Conservation (phyloP, 2,329 filamentous ascomycete species). For the Fusarium tjaetaba region DNA sequence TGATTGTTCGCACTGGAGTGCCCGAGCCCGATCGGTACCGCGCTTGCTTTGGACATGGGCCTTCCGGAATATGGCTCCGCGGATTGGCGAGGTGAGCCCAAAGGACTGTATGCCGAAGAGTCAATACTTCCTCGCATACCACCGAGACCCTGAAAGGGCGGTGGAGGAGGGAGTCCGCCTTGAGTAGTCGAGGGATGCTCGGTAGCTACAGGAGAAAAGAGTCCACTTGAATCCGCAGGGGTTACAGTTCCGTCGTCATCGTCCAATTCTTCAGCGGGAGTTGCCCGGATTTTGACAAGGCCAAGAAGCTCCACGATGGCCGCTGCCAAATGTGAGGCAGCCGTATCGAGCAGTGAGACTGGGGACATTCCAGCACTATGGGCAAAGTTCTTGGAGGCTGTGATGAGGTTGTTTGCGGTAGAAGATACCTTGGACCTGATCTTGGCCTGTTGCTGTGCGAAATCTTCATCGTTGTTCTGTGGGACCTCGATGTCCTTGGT, state of each 20-base stretch:
- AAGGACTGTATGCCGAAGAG: constrained; percentile 79
- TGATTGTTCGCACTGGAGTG: constrained; percentile 49
- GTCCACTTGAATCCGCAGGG: constrained; percentile 73
- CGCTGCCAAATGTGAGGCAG: constrained; percentile 87
- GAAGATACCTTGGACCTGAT: constrained; percentile 87
- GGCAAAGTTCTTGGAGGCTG: constrained; percentile 91
- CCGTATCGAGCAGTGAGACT: constrained; percentile 92
- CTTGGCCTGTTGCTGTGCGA: constrained; percentile 69
- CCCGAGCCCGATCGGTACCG: constrained; percentile 52
- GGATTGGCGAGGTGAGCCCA: constrained; percentile 74
- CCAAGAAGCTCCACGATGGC: constrained; percentile 88
- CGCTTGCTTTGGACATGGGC: constrained; percentile 40
- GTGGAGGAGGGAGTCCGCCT: constrained; percentile 59
- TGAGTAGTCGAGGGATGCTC: constrained; percentile 47
- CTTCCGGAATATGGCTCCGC: constrained; percentile 54
- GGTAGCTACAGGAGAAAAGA: constrained; percentile 69
- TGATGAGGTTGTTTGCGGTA: constrained; percentile 95
- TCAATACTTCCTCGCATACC: constrained; percentile 68
- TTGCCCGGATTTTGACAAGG: constrained; percentile 82
- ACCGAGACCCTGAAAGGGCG: constrained; percentile 68
- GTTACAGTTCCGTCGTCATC: constrained; percentile 74
- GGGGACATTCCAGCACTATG: constrained; percentile 85
- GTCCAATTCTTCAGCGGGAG: constrained; percentile 79
- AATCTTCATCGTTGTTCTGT: constrained; percentile 61
- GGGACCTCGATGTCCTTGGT: constrained; percentile 80